Conservation (phyloP, 108 stramenopile genomes). For the Chaetoceros muelleri region DNA sequence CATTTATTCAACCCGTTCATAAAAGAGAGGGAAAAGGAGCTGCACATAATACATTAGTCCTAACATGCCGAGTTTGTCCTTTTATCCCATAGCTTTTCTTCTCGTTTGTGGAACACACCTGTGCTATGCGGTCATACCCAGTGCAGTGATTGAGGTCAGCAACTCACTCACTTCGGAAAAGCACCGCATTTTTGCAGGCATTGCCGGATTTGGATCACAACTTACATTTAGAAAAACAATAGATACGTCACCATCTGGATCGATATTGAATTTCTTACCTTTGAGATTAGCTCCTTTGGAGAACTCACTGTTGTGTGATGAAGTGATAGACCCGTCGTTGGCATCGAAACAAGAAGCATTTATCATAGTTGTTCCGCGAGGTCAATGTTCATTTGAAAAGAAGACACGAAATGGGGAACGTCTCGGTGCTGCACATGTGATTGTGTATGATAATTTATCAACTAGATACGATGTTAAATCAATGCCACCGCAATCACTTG, state of each 20-base stretch:
- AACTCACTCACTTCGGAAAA: no score
- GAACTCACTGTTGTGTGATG: neutral
- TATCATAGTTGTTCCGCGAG: conserved; percentile 32
- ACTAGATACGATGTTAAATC: conserved; percentile 15
- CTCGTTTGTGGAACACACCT: no score
- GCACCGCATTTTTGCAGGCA: neutral
- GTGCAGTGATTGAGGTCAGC: no score
- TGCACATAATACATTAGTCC: no score
- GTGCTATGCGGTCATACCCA: no score
- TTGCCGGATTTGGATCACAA: neutral
- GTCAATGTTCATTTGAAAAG: conserved; percentile 32
- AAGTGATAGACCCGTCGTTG: neutral
- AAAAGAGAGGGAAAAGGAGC: no score
- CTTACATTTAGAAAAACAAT: neutral
- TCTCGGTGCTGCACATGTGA: conserved; percentile 23
- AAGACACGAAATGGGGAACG: conserved; percentile 29
- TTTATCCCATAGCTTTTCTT: no score
- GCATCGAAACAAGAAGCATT: neutral
- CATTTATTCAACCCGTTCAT: no score
- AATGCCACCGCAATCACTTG: neutral
- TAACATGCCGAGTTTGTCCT: no score
- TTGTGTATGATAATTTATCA: conserved; percentile 26
- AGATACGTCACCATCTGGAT: neutral
- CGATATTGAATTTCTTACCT: no score
- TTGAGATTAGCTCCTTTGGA: neutral